These are phyloP conservation scores for Beauveria brongniartii DNA, from an alignment of 2,329 filamentous ascomycete genomes.

Conservation along the genomic window DNA sequence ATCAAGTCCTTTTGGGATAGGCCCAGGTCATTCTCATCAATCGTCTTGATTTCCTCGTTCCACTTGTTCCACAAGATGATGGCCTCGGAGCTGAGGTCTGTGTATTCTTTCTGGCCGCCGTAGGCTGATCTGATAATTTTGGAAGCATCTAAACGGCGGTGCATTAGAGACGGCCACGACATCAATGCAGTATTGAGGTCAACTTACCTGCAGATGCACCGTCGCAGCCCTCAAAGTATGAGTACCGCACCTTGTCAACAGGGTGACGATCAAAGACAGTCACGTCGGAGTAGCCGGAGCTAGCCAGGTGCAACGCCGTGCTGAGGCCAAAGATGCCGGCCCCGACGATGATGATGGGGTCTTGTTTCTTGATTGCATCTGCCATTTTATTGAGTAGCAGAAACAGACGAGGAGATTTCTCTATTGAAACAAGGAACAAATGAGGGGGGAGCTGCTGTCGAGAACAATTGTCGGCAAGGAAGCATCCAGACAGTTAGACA, in stretches of 20 bases:
- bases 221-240: constrained; percentile 33
- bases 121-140: constrained; percentile 32
- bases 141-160: constrained; percentile 23
- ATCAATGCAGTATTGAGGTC: neutral
- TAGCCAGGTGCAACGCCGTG: constrained; percentile 24
- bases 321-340: constrained; percentile 24
- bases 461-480: neutral
- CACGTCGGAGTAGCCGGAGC: constrained; percentile 36
- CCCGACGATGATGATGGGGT: neutral
- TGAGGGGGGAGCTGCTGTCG: neutral
- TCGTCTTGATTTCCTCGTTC: constrained; percentile 32
- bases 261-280: constrained; percentile 40
- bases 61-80: constrained; percentile 34
- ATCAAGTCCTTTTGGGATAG: constrained; percentile 15
- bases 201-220: constrained; percentile 32
- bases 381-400: neutral
- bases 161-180: neutral
- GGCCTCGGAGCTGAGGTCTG: constrained; percentile 35
- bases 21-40: constrained; percentile 17
- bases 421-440: too few relatives aligned
- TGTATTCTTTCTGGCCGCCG: constrained; percentile 35
- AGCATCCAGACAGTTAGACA: neutral
- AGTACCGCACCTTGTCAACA: constrained; percentile 31
- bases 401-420: neutral
- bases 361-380: neutral